Evolutionary conservation across 2,329 filamentous ascomycete species (phyloP).

Genomic region (Verticillium albo-atrum): DNA sequence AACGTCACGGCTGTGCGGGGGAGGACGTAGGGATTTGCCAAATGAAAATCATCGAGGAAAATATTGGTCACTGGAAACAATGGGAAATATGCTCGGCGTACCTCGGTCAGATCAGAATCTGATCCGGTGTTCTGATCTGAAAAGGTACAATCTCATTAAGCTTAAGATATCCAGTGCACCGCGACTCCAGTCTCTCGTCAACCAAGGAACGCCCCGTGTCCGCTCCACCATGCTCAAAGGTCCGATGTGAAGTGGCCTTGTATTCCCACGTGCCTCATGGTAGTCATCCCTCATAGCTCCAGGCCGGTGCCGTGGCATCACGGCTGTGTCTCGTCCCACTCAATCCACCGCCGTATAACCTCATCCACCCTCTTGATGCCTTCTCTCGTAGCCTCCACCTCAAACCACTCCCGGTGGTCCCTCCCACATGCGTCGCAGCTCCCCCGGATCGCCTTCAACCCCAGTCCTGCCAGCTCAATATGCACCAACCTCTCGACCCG

Average conservation of each 20-base stretch:
- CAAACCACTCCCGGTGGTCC: slow-evolving; percentile 93
- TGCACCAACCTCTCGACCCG: slow-evolving; percentile 89
- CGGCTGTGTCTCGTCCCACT: slow-evolving; percentile 62
- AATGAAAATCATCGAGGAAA: too few species aligned
- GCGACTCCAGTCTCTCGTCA: too few species aligned
- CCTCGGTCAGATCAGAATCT: too few species aligned
- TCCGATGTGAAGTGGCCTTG: too few species aligned
- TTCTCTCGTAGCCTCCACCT: slow-evolving; percentile 69
- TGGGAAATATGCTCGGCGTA: too few species aligned
- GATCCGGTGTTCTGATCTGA: too few species aligned
- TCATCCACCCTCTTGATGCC: slow-evolving; percentile 64
- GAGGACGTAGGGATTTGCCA: neutral
- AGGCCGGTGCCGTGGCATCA: neutral
- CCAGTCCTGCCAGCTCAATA: slow-evolving; percentile 70
- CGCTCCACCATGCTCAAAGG: too few species aligned
- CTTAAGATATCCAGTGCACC: too few species aligned
- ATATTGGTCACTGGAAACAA: too few species aligned
- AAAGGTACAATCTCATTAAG: too few species aligned
- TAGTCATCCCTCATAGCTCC: neutral
- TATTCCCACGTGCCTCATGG: neutral
- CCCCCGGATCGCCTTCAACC: slow-evolving; percentile 45
- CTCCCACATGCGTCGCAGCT: slow-evolving; percentile 75
- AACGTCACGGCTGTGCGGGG: neutral
- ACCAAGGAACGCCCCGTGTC: too few species aligned
- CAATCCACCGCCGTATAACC: slow-evolving; percentile 78